Percentiles rank a stretch among this genome's conserved stretches.
Conservation (phyloP, 2,329 filamentous ascomycete species). For the Epichloe hybrida region DNA sequence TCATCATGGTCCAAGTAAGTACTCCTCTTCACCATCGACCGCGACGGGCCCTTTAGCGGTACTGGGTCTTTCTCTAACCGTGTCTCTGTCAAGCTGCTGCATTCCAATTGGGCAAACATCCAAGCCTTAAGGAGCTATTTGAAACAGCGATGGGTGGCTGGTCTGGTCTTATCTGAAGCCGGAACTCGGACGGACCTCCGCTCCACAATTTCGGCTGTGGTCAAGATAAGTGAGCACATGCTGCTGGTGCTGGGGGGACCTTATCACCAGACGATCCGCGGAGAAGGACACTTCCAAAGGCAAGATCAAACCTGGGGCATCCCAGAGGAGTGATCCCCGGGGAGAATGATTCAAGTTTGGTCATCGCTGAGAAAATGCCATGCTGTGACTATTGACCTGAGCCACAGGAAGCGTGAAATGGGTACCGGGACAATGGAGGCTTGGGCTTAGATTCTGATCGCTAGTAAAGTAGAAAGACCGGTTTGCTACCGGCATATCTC, state of each 20-base stretch:
- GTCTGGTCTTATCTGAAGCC: constrained; percentile 3
- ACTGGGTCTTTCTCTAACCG: background rate
- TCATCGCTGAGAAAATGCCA: too few species aligned
- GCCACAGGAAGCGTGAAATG: background rate
- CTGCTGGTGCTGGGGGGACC: background rate
- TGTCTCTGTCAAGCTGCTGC: background rate
- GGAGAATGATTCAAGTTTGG: background rate
- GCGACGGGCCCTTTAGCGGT: background rate
- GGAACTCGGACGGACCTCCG: background rate
- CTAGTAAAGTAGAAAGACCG: too few species aligned
- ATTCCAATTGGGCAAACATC: background rate
- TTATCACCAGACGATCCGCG: constrained; percentile 3
- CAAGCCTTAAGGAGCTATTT: background rate
- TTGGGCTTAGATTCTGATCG: too few species aligned
- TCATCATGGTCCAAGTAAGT: too few species aligned
- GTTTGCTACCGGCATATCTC: too few species aligned
- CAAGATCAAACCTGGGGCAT: background rate
- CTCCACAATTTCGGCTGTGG: background rate
- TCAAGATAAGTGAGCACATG: background rate
- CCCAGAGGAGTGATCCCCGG: background rate
- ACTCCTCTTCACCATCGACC: too few species aligned
- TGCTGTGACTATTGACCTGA: background rate
- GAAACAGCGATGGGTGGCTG: constrained; percentile 1
- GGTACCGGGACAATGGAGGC: background rate
- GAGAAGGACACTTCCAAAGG: constrained; percentile 1